A percentile compares a stretch with the other conserved stretches of the same genome.
These are phyloP conservation scores for Verticillium albo-atrum DNA, from an alignment of 2,329 filamentous ascomycete species.

Conservation along the genomic window DNA sequence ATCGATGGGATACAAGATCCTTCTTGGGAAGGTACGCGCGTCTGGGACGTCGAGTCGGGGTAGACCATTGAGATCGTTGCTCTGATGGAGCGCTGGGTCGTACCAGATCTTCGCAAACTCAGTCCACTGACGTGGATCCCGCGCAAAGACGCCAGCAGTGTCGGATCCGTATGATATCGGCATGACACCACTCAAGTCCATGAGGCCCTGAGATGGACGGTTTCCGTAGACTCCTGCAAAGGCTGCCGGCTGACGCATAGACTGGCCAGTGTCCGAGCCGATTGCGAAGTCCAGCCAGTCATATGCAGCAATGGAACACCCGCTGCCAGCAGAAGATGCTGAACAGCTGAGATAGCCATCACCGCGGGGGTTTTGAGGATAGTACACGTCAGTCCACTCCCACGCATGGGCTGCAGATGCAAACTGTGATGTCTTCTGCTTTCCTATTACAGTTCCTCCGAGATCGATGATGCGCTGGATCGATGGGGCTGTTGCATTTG, in stretches of 20 bases:
- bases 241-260: constrained; percentile 19
- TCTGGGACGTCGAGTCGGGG: too few relatives aligned
- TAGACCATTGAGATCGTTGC: too few relatives aligned
- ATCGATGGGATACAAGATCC: too few relatives aligned
- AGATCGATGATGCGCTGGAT: constrained; percentile 53
- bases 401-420: constrained; percentile 27
- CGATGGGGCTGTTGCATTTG: constrained; percentile 43
- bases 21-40: too few relatives aligned
- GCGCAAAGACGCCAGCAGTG: constrained; percentile 20
- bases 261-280: constrained; percentile 17
- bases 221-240: constrained; percentile 22
- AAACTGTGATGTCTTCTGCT: constrained; percentile 47
- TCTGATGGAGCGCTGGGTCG: too few relatives aligned
- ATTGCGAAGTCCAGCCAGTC: constrained; percentile 21
- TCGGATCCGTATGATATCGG: constrained; percentile 19
- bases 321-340: constrained; percentile 19
- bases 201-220: constrained; percentile 19
- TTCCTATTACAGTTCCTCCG: constrained; percentile 53
- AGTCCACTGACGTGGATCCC: constrained; percentile 19
- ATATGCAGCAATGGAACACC: constrained; percentile 20
- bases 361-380: constrained; percentile 40
- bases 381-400: constrained; percentile 37
- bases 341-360: constrained; percentile 36
- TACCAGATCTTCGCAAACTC: too few relatives aligned
- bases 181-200: constrained; percentile 16